Evolutionary conservation across 83 land plant species (phyloP).

Genomic region (Thuja plicata): DNA sequence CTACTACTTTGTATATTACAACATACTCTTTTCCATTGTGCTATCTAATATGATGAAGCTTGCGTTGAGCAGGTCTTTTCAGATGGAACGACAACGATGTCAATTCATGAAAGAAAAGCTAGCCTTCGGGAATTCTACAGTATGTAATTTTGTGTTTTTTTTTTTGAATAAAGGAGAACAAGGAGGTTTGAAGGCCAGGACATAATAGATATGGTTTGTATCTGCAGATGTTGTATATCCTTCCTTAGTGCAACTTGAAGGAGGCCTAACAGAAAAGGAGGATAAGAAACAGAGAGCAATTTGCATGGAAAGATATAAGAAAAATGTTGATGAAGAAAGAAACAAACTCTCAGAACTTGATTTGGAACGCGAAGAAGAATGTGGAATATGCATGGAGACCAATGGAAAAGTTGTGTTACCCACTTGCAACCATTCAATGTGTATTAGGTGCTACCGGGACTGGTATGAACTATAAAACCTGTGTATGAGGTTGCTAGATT

Average conservation of each 20-base stretch:
- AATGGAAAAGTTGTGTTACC: slow-evolving; percentile 52
- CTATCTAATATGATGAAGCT: background rate
- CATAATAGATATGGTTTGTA: background rate
- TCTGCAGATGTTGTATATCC: slow-evolving; percentile 80
- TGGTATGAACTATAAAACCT: slow-evolving; percentile 30
- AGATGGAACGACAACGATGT: slow-evolving; percentile 70
- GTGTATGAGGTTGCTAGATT: background rate
- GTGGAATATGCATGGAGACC: slow-evolving; percentile 66
- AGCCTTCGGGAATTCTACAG: slow-evolving; percentile 85
- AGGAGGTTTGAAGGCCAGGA: background rate
- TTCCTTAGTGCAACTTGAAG: slow-evolving; percentile 73
- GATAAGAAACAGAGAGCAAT: slow-evolving; percentile 68
- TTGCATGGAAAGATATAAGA: slow-evolving; percentile 69
- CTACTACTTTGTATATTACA: background rate
- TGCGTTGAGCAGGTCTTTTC: slow-evolving; percentile 49
- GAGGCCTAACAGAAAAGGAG: slow-evolving; percentile 68
- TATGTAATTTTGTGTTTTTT: slow-evolving; percentile 20
- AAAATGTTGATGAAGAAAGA: slow-evolving; percentile 55
- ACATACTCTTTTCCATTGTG: background rate
- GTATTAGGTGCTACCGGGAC: slow-evolving; percentile 58
- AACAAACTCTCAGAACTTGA: slow-evolving; percentile 40
- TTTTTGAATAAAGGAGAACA: background rate
- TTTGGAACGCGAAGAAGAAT: slow-evolving; percentile 61
- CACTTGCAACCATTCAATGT: slow-evolving; percentile 59
- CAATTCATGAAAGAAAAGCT: slow-evolving; percentile 76